Percentiles rank a stretch among this genome's conserved stretches.
phyloP scores from a whole-genome alignment of 148 eudicot genomes.

The Rhododendron mucronatum region DNA sequence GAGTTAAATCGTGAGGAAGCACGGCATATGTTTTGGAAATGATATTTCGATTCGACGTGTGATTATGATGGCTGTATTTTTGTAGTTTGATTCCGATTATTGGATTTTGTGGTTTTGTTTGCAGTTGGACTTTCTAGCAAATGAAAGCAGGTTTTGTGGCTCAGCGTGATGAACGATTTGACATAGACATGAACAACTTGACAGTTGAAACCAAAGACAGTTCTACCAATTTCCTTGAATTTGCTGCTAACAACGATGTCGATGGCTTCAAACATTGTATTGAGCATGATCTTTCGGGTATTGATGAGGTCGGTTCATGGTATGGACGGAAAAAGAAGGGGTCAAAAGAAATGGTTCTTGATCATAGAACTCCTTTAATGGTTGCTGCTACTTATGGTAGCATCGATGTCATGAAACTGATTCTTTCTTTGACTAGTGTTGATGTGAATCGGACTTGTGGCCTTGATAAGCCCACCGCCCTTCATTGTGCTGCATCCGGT shows the following conservation, averaged over 20 bases:
- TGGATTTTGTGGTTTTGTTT: background rate
- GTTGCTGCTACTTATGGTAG: constrained; percentile 73
- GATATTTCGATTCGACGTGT: background rate
- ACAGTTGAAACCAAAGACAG: constrained; percentile 52
- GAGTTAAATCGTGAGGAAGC: background rate
- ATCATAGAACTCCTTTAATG: constrained; percentile 72
- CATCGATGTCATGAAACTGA: constrained; percentile 48
- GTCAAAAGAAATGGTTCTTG: constrained; percentile 59
- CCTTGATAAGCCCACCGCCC: constrained; percentile 56
- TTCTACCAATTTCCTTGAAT: constrained; percentile 55
- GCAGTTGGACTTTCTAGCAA: constrained; percentile 10
- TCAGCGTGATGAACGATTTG: background rate
- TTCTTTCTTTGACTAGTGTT: constrained; percentile 45
- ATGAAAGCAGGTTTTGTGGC: constrained; percentile 21
- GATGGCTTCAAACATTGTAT: constrained; percentile 41
- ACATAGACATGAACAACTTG: constrained; percentile 36
- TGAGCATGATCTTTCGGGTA: constrained; percentile 38
- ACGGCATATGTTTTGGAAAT: background rate
- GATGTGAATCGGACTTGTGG: constrained; percentile 60
- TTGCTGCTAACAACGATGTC: constrained; percentile 68
- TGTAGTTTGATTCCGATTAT: constrained; percentile 2
- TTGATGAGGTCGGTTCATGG: constrained; percentile 60
- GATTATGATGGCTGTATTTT: background rate
- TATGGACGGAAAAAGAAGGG: constrained; percentile 57
- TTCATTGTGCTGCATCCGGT: constrained; percentile 81